A percentile compares a stretch with the other conserved stretches of the same genome.
Evolutionary conservation across 1,284 basidiomycete species (phyloP).

Genomic region (Cryptococcus maquisensis): DNA sequence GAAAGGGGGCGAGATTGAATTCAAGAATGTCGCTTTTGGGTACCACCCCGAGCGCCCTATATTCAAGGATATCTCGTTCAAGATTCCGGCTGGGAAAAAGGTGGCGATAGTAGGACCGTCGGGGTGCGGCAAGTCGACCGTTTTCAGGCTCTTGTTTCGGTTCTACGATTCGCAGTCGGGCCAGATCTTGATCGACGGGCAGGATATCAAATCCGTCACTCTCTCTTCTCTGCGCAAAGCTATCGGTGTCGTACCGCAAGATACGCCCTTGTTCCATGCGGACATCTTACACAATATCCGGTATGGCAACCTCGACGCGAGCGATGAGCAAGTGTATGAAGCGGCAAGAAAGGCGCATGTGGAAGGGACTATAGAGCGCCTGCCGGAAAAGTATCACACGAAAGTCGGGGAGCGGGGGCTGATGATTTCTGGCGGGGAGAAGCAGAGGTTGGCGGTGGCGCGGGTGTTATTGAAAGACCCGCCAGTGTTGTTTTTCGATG

Average conservation of each 20-base stretch:
- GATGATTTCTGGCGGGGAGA: constrained; percentile 98
- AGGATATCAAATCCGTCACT: constrained; percentile 73
- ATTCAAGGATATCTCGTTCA: constrained; percentile 82
- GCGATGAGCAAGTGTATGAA: constrained; percentile 79
- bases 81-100: constrained; percentile 90
- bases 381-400: constrained; percentile 84
- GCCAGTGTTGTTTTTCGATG: constrained; percentile 93
- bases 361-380: constrained; percentile 68
- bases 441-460: constrained; percentile 92
- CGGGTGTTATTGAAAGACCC: constrained; percentile 90
- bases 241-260: constrained; percentile 95
- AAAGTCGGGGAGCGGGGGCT: constrained; percentile 92
- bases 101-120: constrained; percentile 95
- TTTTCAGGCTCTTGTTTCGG: constrained; percentile 88
- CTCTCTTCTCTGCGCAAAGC: constrained; percentile 67
- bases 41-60: constrained; percentile 89
- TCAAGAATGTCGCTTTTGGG: constrained; percentile 86
- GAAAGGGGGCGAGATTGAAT: constrained; percentile 79
- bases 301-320: constrained; percentile 85
- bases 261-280: constrained; percentile 94
- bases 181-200: constrained; percentile 68
- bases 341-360: constrained; percentile 84
- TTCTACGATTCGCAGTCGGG: constrained; percentile 87
- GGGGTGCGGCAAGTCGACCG: constrained; percentile 96
- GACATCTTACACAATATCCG: constrained; percentile 92